These are phyloP conservation scores for Cenchrus purpureus DNA, from an alignment of 176 grass and related monocot genomes.

Conservation along the genomic window DNA sequence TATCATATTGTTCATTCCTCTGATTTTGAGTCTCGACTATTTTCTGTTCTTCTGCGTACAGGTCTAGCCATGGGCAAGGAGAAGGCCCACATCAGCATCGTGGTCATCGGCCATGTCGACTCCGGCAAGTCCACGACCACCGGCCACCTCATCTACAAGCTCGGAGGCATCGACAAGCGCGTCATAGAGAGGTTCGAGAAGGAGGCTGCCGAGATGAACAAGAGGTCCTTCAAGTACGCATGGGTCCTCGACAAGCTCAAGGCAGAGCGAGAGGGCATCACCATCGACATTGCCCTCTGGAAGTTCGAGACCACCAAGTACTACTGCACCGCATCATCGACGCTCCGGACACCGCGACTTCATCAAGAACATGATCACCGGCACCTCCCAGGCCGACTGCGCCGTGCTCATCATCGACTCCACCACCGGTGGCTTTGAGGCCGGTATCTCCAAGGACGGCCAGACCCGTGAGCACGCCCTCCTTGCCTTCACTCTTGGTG, in stretches of 20 bases:
- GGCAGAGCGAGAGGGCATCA: slow-evolving; percentile 83
- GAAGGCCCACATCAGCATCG: slow-evolving; percentile 72
- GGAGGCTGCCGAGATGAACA: slow-evolving; percentile 45
- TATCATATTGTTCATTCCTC: background rate
- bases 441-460: background rate
- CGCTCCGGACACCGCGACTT: background rate
- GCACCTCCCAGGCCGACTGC: background rate
- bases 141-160: slow-evolving; percentile 32
- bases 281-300: slow-evolving; percentile 82
- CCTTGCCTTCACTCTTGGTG: slow-evolving; percentile 3
- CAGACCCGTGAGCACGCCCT: background rate
- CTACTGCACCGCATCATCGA: background rate
- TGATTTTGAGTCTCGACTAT: background rate
- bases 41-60: background rate
- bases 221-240: slow-evolving; percentile 5
- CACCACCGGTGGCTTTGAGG: background rate
- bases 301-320: slow-evolving; percentile 2
- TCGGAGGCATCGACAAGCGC: slow-evolving; percentile 87
- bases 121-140: slow-evolving; percentile 86
- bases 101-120: slow-evolving; percentile 55
- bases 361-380: slow-evolving; percentile 6
- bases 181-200: slow-evolving; percentile 86
- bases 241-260: slow-evolving; percentile 48
- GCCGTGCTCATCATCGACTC: background rate
- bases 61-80: slow-evolving; percentile 69